A percentile compares a stretch with the other conserved stretches of the same genome.
These are phyloP conservation scores for Penicillium taxi DNA, from an alignment of 495 filamentous ascomycete species.

Conservation along the genomic window DNA sequence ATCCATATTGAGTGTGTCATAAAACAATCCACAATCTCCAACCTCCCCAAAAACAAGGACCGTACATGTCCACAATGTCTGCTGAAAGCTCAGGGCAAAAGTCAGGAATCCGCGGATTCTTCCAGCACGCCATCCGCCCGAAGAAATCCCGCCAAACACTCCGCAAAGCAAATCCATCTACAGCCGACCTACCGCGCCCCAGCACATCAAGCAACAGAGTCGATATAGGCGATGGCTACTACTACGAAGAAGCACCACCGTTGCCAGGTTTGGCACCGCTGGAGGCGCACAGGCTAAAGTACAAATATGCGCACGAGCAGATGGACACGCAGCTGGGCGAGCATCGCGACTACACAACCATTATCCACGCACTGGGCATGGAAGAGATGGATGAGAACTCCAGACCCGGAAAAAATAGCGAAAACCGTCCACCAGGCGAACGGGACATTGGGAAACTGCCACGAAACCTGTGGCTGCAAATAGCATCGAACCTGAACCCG, in stretches of 20 bases:
- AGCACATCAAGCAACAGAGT: slow-evolving; percentile 10
- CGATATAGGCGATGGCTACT: no score
- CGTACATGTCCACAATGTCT: slow-evolving; percentile 19
- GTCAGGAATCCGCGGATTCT: slow-evolving; percentile 27
- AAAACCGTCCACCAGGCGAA: slow-evolving; percentile 33
- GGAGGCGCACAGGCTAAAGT: slow-evolving; percentile 34
- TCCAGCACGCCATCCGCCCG: slow-evolving; percentile 31
- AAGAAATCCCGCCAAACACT: slow-evolving; percentile 43
- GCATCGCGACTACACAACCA: slow-evolving; percentile 38
- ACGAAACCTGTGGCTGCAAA: slow-evolving; percentile 33
- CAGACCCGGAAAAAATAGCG: slow-evolving; percentile 13
- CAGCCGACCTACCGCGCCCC: slow-evolving; percentile 23
- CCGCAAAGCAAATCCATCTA: slow-evolving; percentile 32
- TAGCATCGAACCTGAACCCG: slow-evolving; percentile 34
- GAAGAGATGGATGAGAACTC: slow-evolving; percentile 25
- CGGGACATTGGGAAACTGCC: slow-evolving; percentile 37
- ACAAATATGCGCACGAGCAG: slow-evolving; percentile 21
- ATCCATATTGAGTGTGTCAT: neutral
- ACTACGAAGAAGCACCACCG: slow-evolving; percentile 29
- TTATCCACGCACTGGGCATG: slow-evolving; percentile 40
- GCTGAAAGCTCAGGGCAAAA: slow-evolving; percentile 30
- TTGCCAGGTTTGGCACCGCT: slow-evolving; percentile 32
- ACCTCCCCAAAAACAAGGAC: neutral
- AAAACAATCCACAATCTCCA: neutral
- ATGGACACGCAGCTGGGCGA: slow-evolving; percentile 44